Percentiles rank a stretch among this genome's conserved stretches.
These are phyloP conservation scores for Colletotrichum musae DNA, from an alignment of 2,329 filamentous ascomycete genomes.

Conservation along the genomic window DNA sequence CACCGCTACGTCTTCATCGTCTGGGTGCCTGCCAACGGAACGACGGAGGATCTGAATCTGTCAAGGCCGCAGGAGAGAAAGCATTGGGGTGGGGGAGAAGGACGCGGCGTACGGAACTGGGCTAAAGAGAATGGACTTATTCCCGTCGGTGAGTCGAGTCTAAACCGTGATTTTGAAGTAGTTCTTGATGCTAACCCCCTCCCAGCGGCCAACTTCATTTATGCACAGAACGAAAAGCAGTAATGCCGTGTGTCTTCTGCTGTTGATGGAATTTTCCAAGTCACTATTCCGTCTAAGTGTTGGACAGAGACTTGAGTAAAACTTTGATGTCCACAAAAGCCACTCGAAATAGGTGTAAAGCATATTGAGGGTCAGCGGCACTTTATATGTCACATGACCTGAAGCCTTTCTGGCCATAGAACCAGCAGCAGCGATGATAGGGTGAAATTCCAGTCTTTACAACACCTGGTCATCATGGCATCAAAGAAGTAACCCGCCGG, in stretches of 20 bases:
- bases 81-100: constrained; percentile 56
- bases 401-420: too few species aligned
- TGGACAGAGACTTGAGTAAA: too few species aligned
- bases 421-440: too few species aligned
- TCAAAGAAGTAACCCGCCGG: too few species aligned
- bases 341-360: too few species aligned
- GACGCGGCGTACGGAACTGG: constrained; percentile 57
- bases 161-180: constrained; percentile 4
- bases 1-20: constrained; percentile 61
- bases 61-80: constrained; percentile 54
- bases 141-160: constrained; percentile 55
- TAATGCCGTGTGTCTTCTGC: constrained; percentile 40
- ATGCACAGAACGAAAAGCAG: constrained; percentile 56
- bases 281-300: too few species aligned
- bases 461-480: too few species aligned
- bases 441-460: too few species aligned
- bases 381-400: too few species aligned
- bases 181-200: neutral
- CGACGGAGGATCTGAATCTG: constrained; percentile 51
- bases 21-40: constrained; percentile 56
- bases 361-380: too few species aligned
- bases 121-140: constrained; percentile 56
- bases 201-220: constrained; percentile 60
- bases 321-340: too few species aligned
- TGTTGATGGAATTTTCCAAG: too few species aligned